Percentiles rank a stretch among this genome's conserved stretches.
Evolutionary conservation across 495 filamentous ascomycete species (phyloP).

Genomic region (Xylaria intraflava): DNA sequence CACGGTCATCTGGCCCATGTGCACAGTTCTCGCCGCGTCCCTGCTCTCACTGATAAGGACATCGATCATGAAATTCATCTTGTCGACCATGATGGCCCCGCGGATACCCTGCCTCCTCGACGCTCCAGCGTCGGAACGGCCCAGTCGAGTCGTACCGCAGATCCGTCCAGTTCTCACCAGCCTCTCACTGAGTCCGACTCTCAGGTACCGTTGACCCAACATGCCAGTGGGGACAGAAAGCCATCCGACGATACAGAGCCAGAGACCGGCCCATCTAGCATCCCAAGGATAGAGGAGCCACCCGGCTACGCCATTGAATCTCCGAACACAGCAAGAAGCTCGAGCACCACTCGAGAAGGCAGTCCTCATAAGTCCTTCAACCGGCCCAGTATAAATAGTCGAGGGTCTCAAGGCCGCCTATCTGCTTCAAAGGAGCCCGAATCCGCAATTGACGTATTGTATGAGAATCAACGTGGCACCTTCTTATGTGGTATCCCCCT

Average conservation of each 20-base stretch:
- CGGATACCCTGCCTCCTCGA: slow-evolving; percentile 18
- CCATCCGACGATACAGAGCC: slow-evolving; percentile 2
- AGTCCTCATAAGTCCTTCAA: background rate
- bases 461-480: slow-evolving; percentile 82
- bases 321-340: slow-evolving; percentile 2
- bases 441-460: slow-evolving; percentile 74
- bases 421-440: slow-evolving; percentile 32
- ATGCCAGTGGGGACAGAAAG: slow-evolving; percentile 3
- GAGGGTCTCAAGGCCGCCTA: background rate
- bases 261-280: slow-evolving; percentile 14
- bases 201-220: slow-evolving; percentile 13
- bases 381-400: background rate
- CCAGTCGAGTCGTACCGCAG: slow-evolving; percentile 3
- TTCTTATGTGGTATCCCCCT: slow-evolving; percentile 86
- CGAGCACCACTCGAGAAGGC: background rate
- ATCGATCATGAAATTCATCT: slow-evolving; percentile 58
- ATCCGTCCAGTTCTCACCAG: slow-evolving; percentile 11
- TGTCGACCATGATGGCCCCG: slow-evolving; percentile 37
- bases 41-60: slow-evolving; percentile 44
- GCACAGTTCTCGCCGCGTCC: slow-evolving; percentile 42
- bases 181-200: slow-evolving; percentile 16
- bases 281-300: slow-evolving; percentile 7
- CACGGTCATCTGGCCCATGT: slow-evolving; percentile 35
- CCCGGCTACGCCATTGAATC: background rate
- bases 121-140: slow-evolving; percentile 1